Percentiles rank a stretch among this genome's conserved stretches.
phyloP scores from a whole-genome alignment of 129 eudicot species.

The Artemisia annua region DNA sequence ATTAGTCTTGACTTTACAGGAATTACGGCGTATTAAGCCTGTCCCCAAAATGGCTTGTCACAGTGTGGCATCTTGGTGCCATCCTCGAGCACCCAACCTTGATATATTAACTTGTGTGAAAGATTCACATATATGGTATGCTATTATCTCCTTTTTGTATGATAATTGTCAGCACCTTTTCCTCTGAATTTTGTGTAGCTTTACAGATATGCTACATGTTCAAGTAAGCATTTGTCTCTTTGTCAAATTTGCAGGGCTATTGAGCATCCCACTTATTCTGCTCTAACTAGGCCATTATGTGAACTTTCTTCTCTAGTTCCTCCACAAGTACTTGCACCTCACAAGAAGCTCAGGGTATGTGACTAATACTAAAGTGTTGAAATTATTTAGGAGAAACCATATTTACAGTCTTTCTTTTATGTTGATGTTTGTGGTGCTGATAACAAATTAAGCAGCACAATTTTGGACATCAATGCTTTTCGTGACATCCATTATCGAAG shows the following conservation, averaged over 20 bases:
- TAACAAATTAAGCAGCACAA: conserved; percentile 11
- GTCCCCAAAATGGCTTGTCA: conserved; percentile 95
- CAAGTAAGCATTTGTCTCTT: conserved; percentile 8
- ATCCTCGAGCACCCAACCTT: conserved; percentile 99
- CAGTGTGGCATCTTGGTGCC: conserved; percentile 99
- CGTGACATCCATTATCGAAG: conserved; percentile 1
- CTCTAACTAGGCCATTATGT: conserved; percentile 98
- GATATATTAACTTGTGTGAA: conserved; percentile 97
- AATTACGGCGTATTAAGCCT: conserved; percentile 91
- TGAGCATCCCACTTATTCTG: conserved; percentile 98
- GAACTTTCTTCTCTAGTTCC: conserved; percentile 94
- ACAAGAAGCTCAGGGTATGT: conserved; percentile 90
- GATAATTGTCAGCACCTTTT: conserved; percentile 1
- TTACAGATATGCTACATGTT: conserved; percentile 12
- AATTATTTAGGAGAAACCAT: conserved; percentile 11
- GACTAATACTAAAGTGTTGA: background rate
- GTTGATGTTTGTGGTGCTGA: conserved; percentile 19
- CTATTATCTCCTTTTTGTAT: conserved; percentile 20
- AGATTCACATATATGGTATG: conserved; percentile 96
- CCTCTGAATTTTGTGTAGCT: conserved; percentile 19
- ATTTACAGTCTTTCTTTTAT: conserved; percentile 6
- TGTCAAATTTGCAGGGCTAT: conserved; percentile 73
- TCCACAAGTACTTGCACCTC: conserved; percentile 86
- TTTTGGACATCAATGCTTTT: conserved; percentile 2
- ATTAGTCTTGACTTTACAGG: conserved; percentile 48